These are phyloP conservation scores for Acer negundo DNA, from an alignment of 345 rosid species.

Conservation along the genomic window DNA sequence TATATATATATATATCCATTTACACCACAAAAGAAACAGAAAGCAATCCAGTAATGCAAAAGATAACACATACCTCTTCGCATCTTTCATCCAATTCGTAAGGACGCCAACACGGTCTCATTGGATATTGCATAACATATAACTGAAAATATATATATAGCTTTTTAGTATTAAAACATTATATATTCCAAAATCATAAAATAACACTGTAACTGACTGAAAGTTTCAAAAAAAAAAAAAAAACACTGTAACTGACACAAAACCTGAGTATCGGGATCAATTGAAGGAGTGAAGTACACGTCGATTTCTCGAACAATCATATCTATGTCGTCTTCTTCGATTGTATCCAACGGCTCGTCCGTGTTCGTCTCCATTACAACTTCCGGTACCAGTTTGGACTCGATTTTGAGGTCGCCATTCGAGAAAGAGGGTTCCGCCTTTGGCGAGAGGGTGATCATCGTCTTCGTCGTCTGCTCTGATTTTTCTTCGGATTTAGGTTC, in stretches of 20 bases:
- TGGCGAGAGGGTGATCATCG: slow-evolving; percentile 9
- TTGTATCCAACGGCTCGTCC: slow-evolving; percentile 34
- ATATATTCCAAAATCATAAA: not conserved
- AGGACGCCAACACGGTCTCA: slow-evolving; percentile 86
- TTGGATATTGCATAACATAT: slow-evolving; percentile 82
- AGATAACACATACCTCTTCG: slow-evolving; percentile 51
- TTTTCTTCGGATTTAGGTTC: slow-evolving; percentile 40
- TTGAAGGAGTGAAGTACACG: slow-evolving; percentile 66
- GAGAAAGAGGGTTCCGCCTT: slow-evolving; percentile 35
- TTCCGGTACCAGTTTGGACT: slow-evolving; percentile 28
- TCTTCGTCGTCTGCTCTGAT: slow-evolving; percentile 21
- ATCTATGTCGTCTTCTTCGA: slow-evolving; percentile 48
- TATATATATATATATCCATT: not conserved
- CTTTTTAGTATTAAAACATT: not conserved
- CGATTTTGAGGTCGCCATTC: slow-evolving; percentile 53
- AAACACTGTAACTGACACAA: not conserved
- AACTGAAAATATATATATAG: slow-evolving; percentile 42
- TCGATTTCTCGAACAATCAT: slow-evolving; percentile 85
- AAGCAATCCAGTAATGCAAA: not conserved
- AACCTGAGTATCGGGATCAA: slow-evolving; percentile 55
- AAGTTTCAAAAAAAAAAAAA: too few relatives aligned
- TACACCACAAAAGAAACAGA: not conserved
- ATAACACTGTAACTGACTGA: not conserved
- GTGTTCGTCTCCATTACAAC: slow-evolving; percentile 19
- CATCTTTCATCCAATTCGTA: slow-evolving; percentile 86